A percentile compares a stretch with the other conserved stretches of the same genome.
phyloP scores from a whole-genome alignment of 2,329 filamentous ascomycete genomes.

The Epichloe sylvatica region DNA sequence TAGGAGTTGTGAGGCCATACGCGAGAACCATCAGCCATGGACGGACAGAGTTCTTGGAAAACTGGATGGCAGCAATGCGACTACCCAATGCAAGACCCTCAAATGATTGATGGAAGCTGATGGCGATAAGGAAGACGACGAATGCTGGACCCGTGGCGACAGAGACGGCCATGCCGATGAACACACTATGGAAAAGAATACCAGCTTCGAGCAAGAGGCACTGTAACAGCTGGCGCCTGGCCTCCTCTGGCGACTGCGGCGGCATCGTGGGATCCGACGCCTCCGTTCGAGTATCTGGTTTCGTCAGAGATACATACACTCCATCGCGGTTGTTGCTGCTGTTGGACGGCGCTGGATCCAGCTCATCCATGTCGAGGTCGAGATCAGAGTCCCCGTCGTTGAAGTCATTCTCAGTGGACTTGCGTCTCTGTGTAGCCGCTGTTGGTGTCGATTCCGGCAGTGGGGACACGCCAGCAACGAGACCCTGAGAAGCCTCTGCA shows the following conservation, averaged over 20 bases:
- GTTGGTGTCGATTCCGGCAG: constrained; percentile 40
- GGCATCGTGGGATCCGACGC: constrained; percentile 10
- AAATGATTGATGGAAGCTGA: constrained; percentile 77
- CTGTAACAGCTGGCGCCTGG: constrained; percentile 56
- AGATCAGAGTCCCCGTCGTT: constrained; percentile 40
- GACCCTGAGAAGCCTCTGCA: constrained; percentile 35
- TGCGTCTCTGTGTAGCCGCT: constrained; percentile 11
- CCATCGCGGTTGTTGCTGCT: constrained; percentile 13
- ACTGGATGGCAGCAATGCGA: constrained; percentile 71
- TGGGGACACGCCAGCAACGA: constrained; percentile 46
- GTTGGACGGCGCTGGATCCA: constrained; percentile 29
- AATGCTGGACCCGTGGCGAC: constrained; percentile 70
- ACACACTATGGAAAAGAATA: constrained; percentile 73
- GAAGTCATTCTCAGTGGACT: constrained; percentile 19
- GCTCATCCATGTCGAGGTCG: constrained; percentile 47
- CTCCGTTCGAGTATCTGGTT: constrained; percentile 8
- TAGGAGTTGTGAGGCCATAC: constrained; percentile 63
- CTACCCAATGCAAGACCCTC: constrained; percentile 77
- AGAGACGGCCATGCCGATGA: constrained; percentile 76
- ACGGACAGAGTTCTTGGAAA: constrained; percentile 55
- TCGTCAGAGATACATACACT: constrained; percentile 18
- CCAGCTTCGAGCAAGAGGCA: constrained; percentile 70
- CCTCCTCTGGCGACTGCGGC: constrained; percentile 36
- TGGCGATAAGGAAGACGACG: constrained; percentile 64
- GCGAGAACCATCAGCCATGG: constrained; percentile 76